phyloP scores from a whole-genome alignment of 805 yeast genomes.

The Yamadazyma tumulicola region DNA sequence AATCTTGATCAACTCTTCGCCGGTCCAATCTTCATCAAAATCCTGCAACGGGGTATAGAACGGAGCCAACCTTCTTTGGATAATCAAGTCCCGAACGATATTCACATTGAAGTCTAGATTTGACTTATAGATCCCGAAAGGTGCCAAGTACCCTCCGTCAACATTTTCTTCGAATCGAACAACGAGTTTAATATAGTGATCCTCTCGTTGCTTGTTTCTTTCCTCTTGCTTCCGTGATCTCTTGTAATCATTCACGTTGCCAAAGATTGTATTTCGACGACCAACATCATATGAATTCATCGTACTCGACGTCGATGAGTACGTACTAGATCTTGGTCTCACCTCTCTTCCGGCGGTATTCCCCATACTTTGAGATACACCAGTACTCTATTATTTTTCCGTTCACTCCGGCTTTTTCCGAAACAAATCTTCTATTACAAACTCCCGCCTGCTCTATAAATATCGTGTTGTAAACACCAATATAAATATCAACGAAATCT shows the following conservation, averaged over 20 bases:
- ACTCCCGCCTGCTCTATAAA: no score
- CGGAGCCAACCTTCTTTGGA: conserved; percentile 76
- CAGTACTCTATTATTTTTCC: no score
- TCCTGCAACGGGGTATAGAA: conserved; percentile 88
- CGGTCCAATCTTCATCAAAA: conserved; percentile 67
- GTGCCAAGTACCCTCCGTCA: conserved; percentile 93
- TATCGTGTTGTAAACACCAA: no score
- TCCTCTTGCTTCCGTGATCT: conserved; percentile 43
- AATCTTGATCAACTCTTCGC: conserved; percentile 53
- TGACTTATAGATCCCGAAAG: conserved; percentile 82
- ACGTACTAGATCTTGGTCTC: conserved; percentile 27
- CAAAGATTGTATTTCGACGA: conserved; percentile 12
- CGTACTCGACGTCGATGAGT: conserved; percentile 10
- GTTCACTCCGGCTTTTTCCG: no score
- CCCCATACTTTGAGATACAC: conserved; percentile 26
- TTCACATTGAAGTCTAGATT: conserved; percentile 71
- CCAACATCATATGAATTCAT: conserved; percentile 1
- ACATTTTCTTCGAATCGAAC: conserved; percentile 67
- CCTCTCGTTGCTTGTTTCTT: conserved; percentile 49
- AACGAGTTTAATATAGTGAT: conserved; percentile 53
- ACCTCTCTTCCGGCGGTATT: conserved; percentile 43
- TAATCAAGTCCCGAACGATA: conserved; percentile 67
- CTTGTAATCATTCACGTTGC: conserved; percentile 16
- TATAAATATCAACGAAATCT: no score
- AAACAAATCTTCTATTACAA: no score